Percentiles rank a stretch among this genome's conserved stretches.
Evolutionary conservation across 2,329 filamentous ascomycete genomes (phyloP).

Genomic region (Cadophora sp.): DNA sequence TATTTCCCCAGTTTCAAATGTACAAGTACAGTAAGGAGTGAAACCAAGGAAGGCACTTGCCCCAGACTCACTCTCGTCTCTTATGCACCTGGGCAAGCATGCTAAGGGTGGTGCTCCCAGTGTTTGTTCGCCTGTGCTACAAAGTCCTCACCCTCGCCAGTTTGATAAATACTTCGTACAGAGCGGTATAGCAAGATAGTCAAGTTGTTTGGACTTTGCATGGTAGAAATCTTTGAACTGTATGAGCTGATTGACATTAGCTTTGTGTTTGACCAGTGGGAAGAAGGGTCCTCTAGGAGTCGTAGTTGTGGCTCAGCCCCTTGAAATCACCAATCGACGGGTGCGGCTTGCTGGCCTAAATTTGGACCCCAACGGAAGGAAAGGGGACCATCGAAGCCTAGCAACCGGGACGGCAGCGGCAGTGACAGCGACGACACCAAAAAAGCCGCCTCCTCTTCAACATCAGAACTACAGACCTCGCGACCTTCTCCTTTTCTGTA

Average conservation of each 20-base stretch:
- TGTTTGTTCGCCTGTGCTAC: not conserved
- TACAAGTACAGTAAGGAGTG: not conserved
- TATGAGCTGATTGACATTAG: not conserved
- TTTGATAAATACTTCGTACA: too few relatives aligned
- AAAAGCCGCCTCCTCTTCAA: not conserved
- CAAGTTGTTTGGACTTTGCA: not conserved
- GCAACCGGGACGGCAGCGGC: not conserved
- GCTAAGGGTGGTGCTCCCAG: not conserved
- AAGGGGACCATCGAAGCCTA: too few relatives aligned
- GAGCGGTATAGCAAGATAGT: too few relatives aligned
- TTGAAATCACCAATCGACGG: conserved; percentile 2
- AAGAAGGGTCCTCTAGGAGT: not conserved
- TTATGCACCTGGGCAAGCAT: not conserved
- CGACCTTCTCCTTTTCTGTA: not conserved
- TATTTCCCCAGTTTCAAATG: not conserved
- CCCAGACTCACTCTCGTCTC: conserved; percentile 3
- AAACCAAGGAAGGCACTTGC: conserved; percentile 6
- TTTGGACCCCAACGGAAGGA: not conserved
- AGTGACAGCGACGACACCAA: not conserved
- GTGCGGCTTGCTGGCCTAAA: conserved; percentile 6
- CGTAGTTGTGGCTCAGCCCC: not conserved
- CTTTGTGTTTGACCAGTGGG: not conserved
- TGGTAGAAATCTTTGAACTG: too few relatives aligned
- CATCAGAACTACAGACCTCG: not conserved
- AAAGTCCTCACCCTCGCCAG: too few relatives aligned